Evolutionary conservation across 371 early-diverging fungal genomes (phyloP), one percentile per base, ranked within the genome.

Genomic region (Lichtheimia corymbifera): DNA sequence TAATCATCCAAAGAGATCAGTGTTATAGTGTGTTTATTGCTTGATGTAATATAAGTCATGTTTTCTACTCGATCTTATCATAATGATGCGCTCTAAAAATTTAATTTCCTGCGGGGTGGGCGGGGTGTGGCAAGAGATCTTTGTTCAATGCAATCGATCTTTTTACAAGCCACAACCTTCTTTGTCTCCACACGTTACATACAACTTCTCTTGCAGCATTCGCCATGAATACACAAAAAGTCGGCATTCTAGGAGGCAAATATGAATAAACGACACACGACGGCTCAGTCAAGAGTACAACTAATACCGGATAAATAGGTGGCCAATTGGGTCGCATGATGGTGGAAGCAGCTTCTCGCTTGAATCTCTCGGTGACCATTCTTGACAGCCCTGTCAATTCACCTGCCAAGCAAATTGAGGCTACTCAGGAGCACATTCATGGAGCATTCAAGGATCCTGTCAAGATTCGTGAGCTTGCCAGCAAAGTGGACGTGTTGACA

Each of bases 321-420:
- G 98, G 98, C 25, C 97, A 97, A 78, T 90, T 97, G 28, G 97
- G 97, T 30, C 88, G 97, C 73, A 98, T 98, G 97, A 84, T 94
- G 76, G 84, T 91, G 24, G 97, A 98, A 76, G 94, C 97, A 5
- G 97, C 96, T 6, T 90, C 91, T 59, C 87, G 96, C 14, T 85
- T 98, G 60, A 93, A 93, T 71, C 73, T 98, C 28, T 66, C 79
- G 4, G 88, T 97, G 57, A 82, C 80, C 41, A 87, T 96, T 60
- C 89, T 98, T 42, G 98, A 97, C 73, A 77, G 80, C 24, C 85
- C 83, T 5, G 59, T 55, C 3, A 79, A 86, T 62, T 79, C 91
- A 17, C 97, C 97, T 1, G 98, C 97, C 24, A 90, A 90, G 67
- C 95, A 97, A 71, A 82, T 97, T 51, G 87, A 89, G 67, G 68